These are phyloP conservation scores for Russula earlei DNA, from an alignment of 768 basidiomycete species.

Conservation along the genomic window DNA sequence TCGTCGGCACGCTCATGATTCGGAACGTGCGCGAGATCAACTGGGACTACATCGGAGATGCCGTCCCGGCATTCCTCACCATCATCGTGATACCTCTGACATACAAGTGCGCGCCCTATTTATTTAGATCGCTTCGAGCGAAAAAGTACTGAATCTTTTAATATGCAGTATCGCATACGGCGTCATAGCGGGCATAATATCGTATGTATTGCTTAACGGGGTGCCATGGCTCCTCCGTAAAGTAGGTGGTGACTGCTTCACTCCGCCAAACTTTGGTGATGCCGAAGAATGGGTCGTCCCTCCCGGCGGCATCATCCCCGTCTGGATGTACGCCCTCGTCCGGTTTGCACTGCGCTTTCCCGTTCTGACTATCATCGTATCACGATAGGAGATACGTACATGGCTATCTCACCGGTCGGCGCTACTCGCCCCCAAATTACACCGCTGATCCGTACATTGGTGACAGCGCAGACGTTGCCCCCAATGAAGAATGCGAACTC, in stretches of 20 bases:
- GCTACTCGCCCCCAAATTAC: neutral
- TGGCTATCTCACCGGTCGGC: neutral
- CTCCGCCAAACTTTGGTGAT: conserved; percentile 53
- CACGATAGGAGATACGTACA: neutral
- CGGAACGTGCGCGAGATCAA: conserved; percentile 77
- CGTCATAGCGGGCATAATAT: conserved; percentile 68
- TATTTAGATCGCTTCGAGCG: conserved; percentile 1
- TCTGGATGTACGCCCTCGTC: conserved; percentile 43
- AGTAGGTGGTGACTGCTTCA: conserved; percentile 45
- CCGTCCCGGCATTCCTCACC: conserved; percentile 80
- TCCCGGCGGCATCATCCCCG: conserved; percentile 56
- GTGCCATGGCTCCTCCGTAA: conserved; percentile 50
- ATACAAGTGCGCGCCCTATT: conserved; percentile 47
- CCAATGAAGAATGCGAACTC: neutral
- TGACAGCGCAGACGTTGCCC: neutral
- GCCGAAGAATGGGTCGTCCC: conserved; percentile 67
- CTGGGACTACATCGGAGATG: conserved; percentile 82
- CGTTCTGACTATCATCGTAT: neutral
- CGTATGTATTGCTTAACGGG: conserved; percentile 67
- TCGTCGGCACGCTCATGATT: conserved; percentile 86
- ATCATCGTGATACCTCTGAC: conserved; percentile 71
- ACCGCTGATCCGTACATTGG: neutral
- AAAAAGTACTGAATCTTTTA: conserved; percentile 1
- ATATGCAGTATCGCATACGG: conserved; percentile 71
- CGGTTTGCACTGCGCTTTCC: neutral